phyloP scores from a whole-genome alignment of 2,329 filamentous ascomycete species.

The Zasmidium angulare region DNA sequence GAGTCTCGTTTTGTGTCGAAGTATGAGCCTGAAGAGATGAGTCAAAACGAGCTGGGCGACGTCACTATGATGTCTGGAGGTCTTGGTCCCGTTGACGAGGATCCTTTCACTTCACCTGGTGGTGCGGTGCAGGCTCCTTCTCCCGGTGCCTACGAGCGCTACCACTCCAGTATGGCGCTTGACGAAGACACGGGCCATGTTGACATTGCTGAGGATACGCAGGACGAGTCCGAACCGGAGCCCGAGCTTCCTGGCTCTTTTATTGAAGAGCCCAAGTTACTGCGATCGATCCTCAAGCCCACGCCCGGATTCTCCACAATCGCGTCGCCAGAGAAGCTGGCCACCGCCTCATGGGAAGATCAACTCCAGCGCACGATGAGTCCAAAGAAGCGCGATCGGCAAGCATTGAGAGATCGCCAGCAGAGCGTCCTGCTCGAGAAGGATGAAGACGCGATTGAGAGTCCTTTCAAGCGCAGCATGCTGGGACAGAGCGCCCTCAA shows the following conservation, averaged over 20 bases:
- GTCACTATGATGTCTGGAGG: slow-evolving; percentile 36
- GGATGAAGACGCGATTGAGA: slow-evolving; percentile 33
- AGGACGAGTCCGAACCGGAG: slow-evolving; percentile 52
- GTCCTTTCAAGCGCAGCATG: slow-evolving; percentile 60
- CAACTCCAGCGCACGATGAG: slow-evolving; percentile 93
- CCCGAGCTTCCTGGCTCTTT: slow-evolving; percentile 78
- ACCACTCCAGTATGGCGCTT: slow-evolving; percentile 31
- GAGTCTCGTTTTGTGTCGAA: slow-evolving; percentile 8
- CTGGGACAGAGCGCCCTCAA: slow-evolving; percentile 36
- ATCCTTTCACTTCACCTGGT: slow-evolving; percentile 27
- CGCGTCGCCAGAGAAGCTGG: slow-evolving; percentile 56
- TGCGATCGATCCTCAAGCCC: slow-evolving; percentile 52
- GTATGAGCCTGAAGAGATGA: slow-evolving; percentile 55
- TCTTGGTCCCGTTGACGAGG: slow-evolving; percentile 20
- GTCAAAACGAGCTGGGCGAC: slow-evolving; percentile 38
- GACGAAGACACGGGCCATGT: slow-evolving; percentile 44
- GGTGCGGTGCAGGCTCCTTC: slow-evolving; percentile 33
- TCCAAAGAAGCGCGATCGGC: slow-evolving; percentile 86
- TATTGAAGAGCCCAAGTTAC: slow-evolving; percentile 65
- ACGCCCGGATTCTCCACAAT: slow-evolving; percentile 34
- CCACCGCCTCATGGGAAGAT: slow-evolving; percentile 83
- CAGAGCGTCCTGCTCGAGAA: slow-evolving; percentile 52
- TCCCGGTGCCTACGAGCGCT: slow-evolving; percentile 28
- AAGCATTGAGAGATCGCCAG: slow-evolving; percentile 66
- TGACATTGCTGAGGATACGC: slow-evolving; percentile 59